Conservation (phyloP, 352 stramenopile species). For the Nothophytophthora sp. region DNA sequence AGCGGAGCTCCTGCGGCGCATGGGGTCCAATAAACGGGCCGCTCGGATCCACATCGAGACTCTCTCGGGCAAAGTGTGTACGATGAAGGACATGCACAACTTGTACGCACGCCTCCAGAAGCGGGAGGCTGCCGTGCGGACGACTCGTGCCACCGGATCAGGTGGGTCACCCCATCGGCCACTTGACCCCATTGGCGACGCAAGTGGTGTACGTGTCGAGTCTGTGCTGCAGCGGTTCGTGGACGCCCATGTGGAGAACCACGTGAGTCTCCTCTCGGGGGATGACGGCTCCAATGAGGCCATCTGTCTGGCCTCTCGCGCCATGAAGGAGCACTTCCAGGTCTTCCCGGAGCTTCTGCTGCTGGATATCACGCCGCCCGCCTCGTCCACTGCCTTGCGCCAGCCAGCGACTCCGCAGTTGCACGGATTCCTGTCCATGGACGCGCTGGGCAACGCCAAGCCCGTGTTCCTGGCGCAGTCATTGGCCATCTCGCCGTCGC, state of each 20-base stretch:
- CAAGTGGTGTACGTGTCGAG: conserved; percentile 34
- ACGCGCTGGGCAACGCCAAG: conserved; percentile 64
- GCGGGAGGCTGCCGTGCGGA: conserved; percentile 33
- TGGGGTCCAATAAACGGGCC: conserved; percentile 69
- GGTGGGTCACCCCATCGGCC: background rate
- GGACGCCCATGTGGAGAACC: conserved; percentile 70
- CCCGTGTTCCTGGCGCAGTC: conserved; percentile 63
- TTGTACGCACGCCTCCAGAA: conserved; percentile 64
- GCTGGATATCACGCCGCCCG: too few relatives aligned
- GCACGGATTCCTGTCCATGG: conserved; percentile 71
- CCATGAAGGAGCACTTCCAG: conserved; percentile 73
- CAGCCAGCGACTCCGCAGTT: conserved; percentile 34
- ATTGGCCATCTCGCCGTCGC: conserved; percentile 41
- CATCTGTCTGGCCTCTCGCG: conserved; percentile 70
- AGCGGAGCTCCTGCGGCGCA: conserved; percentile 68
- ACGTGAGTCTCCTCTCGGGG: conserved; percentile 69
- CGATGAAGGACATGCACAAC: conserved; percentile 86
- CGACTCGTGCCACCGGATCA: background rate
- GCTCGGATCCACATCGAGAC: conserved; percentile 65
- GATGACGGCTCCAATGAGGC: conserved; percentile 75
- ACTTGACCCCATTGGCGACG: background rate
- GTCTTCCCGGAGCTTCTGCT: conserved; percentile 64
- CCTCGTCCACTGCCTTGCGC: too few relatives aligned
- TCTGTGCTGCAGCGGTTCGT: conserved; percentile 67
- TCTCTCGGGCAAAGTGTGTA: conserved; percentile 67